Evolutionary conservation across 768 basidiomycete species (phyloP), one percentile per base, ranked within the genome.

Genomic region (Termitomyces sp.): DNA sequence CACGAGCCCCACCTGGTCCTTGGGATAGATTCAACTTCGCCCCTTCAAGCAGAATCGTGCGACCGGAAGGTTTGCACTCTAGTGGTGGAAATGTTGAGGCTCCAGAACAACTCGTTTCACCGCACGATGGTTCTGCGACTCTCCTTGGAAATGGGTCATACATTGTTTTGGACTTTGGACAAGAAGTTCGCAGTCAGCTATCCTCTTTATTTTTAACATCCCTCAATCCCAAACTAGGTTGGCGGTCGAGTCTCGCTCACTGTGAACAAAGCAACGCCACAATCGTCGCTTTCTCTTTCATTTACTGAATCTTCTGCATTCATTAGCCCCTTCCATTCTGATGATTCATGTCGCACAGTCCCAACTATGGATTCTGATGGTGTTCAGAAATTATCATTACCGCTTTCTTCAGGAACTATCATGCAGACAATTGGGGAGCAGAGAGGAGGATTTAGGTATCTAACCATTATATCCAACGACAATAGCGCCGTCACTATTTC

Each of bases 251-350:
- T 74, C 3, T 74, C 72, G 1, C 46, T 76, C 15, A 66, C 61
- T 4, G 64, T 73, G 34, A 54, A 67, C 54, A 46, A 62, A 31
- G 65, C 69, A 2, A 67, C 72, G 0, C 44, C 66, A 0, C 52
- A 64, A 4, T 71, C 78, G 1, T 65, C 70, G 5, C 65, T 81
- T n/a, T 72, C 79, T 3, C 68, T 82, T 33, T 75, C 80, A 2
- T 82, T 81, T 67, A 78, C 77, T 0, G 80, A 82, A 62, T 82
- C 80, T 3, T 66, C 80, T 1, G 55, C 74, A 46, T 82, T 80
- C 65, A 77, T 82, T 56, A 72, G 65, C 49, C 78, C 80, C 0
- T 51, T 67, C 8, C 70, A 65, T 0, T 80, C 79, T 41, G 80
- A 81, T 62, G 73, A 76, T 56, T 74, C 74, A 9, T 74, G 73